A percentile compares a stretch with the other conserved stretches of the same genome.
These are phyloP conservation scores for Ganoderma lucidum DNA, from an alignment of 1,284 basidiomycete genomes.

Conservation along the genomic window DNA sequence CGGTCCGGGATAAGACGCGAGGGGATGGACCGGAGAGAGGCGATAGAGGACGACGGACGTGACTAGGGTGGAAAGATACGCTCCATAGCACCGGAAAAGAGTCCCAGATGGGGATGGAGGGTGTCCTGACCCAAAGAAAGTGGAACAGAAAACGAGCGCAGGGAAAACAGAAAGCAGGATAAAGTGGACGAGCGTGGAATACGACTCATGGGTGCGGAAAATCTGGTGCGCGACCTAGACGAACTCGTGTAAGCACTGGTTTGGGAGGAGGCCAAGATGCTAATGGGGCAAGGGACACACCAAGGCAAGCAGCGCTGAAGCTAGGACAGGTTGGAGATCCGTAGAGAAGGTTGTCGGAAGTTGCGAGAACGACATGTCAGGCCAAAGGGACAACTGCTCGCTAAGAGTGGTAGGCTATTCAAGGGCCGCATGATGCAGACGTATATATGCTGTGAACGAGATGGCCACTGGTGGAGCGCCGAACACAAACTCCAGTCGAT, in stretches of 20 bases:
- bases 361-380: not conserved
- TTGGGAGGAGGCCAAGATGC: not conserved
- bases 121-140: constrained; percentile 2
- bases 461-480: not conserved
- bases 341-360: not conserved
- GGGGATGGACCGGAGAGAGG: constrained; percentile 42
- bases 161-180: constrained; percentile 25
- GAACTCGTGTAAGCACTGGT: not conserved
- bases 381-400: not conserved
- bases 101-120: not conserved
- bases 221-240: not conserved
- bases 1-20: constrained; percentile 42
- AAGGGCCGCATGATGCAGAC: no score
- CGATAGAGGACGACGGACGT: constrained; percentile 38
- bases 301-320: not conserved
- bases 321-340: not conserved
- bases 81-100: constrained; percentile 2
- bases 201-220: constrained; percentile 5
- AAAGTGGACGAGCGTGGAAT: constrained; percentile 12
- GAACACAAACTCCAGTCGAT: not conserved
- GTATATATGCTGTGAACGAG: not conserved
- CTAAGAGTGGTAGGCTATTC: not conserved
- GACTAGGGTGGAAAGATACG: constrained; percentile 26
- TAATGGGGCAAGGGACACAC: not conserved
- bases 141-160: not conserved